These are phyloP conservation scores for Ulota crispa DNA, from an alignment of 225 moss, liverwort and hornwort genomes.

Conservation along the genomic window DNA sequence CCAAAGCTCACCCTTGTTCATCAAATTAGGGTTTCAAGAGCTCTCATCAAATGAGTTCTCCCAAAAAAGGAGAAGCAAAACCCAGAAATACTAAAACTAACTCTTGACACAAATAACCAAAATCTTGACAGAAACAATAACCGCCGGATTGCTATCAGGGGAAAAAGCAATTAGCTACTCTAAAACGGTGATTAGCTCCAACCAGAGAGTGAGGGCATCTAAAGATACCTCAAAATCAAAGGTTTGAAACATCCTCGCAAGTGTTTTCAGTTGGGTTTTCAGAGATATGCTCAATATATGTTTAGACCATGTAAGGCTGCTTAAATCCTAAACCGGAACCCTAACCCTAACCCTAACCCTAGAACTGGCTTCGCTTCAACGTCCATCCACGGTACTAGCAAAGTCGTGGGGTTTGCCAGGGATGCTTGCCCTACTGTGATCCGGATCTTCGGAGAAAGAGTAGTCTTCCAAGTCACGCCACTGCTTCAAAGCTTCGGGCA, in stretches of 20 bases:
- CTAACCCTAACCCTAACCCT: no score
- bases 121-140: slow-evolving; percentile 20
- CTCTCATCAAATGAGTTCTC: neutral
- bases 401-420: slow-evolving; percentile 82
- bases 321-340: neutral
- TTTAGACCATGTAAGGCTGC: neutral
- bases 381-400: slow-evolving; percentile 80
- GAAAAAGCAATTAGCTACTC: neutral
- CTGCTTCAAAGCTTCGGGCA: slow-evolving; percentile 85
- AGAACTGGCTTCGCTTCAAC: neutral
- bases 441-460: slow-evolving; percentile 52
- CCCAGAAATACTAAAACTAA: neutral
- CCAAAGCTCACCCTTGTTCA: slow-evolving; percentile 11
- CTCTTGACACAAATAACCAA: slow-evolving; percentile 11
- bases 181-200: neutral
- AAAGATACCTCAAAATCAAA: neutral
- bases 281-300: neutral
- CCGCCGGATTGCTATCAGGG: neutral
- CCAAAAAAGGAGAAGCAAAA: neutral
- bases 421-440: slow-evolving; percentile 76
- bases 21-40: neutral
- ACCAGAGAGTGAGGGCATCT: neutral
- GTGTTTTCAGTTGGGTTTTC: neutral
- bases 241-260: neutral
- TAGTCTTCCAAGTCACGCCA: slow-evolving; percentile 86